Evolutionary conservation across 2,329 filamentous ascomycete species (phyloP), one percentile per base, ranked within the genome.

Genomic region (Phoma herbarum): DNA sequence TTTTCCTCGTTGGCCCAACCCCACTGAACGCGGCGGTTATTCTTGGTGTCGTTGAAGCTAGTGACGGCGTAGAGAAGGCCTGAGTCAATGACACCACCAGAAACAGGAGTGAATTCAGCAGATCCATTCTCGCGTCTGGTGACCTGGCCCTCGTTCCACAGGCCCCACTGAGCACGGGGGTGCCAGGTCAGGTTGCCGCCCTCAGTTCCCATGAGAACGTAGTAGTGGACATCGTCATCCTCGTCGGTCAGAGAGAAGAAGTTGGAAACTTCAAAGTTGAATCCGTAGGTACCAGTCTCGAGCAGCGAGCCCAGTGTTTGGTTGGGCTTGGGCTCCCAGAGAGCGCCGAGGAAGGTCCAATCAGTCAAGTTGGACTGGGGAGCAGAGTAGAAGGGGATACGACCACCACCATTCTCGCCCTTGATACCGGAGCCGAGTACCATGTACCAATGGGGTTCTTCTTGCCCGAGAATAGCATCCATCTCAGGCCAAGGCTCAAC

Each of bases 201-300:
- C 57, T 82, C 79, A 1, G 77, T 72, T 20, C 77, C 76, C 72
- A 80, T 79, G 51, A 79, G 75, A 25, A 75, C 71, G 59, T 79
- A 82, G 70, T 79, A 82, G 60, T 82, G 80, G 8, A 78, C 64
- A 26, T 78, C 72, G 8, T 79, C 79, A 56, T 79, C 76, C 33
- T 77, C 73, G 42, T 82, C 80, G 5, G 73, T 69, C 2, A 82
- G 67, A 16, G 77, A 77, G 69, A 81, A 82, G 71, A 82, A 81
- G 57, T 80, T 80, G 0, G 78, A 80, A 56, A 82, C 80, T 63
- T 82, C 80, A 45, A 82, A 82, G 65, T 82, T 82, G 71, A 76
- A 82, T 10, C 73, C 80, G 52, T 81, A 81, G 1, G 73, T 76
- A 20, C 80, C 79, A n/a, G 80, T 82, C 49, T 78, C 75, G 5